Percentiles rank a stretch among this genome's conserved stretches.
phyloP scores from a whole-genome alignment of 306 rosid species.

The Cajanus cajan region DNA sequence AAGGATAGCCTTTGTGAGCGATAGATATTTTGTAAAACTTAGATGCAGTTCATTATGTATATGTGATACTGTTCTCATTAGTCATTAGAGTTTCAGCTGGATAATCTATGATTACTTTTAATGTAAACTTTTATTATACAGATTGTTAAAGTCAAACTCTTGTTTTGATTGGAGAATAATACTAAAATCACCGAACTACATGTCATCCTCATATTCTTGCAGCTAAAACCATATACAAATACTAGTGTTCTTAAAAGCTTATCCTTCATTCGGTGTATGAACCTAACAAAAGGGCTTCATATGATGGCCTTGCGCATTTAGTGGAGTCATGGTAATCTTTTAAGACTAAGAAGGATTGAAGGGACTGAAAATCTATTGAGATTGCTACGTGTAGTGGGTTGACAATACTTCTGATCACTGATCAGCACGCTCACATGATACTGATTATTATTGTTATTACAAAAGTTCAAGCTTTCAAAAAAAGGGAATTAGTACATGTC shows the following conservation, averaged over 20 bases:
- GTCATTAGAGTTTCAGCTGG: too few relatives aligned
- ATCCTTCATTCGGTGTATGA: not conserved
- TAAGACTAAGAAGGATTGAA: not conserved
- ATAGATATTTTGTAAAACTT: not conserved
- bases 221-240: not conserved
- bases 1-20: not conserved
- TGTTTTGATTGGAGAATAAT: too few relatives aligned
- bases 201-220: not conserved
- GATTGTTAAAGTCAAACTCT: too few relatives aligned
- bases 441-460: not conserved
- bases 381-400: not conserved
- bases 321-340: not conserved
- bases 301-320: not conserved
- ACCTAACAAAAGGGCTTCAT: not conserved
- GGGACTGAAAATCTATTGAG: not conserved
- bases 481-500: not conserved
- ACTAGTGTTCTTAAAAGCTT: not conserved
- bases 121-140: too few relatives aligned
- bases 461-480: not conserved
- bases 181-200: too few relatives aligned
- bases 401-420: not conserved
- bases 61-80: too few relatives aligned
- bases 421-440: not conserved
- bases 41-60: not conserved
- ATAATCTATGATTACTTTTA: too few relatives aligned